These are phyloP conservation scores for Hypoxylon perforatum DNA, from an alignment of 495 filamentous ascomycete species.

Conservation along the genomic window DNA sequence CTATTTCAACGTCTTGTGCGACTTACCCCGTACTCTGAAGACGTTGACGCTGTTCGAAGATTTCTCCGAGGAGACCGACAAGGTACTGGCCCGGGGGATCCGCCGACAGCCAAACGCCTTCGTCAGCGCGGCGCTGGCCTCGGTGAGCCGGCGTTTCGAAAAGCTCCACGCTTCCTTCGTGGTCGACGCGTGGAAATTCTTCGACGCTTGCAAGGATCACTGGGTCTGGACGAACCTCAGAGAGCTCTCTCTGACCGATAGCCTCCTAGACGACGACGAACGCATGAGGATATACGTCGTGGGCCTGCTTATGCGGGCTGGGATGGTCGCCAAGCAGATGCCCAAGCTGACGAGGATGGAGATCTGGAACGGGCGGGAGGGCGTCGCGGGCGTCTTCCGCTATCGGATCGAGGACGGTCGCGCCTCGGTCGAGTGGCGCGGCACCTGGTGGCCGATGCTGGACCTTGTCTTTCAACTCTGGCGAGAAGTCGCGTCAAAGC, in stretches of 20 bases:
- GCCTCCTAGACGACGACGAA: constrained; percentile 20
- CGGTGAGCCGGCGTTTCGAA: not conserved
- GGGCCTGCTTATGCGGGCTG: too few relatives aligned
- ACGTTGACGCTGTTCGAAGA: constrained; percentile 30
- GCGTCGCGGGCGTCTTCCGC: constrained; percentile 39
- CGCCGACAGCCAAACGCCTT: not conserved
- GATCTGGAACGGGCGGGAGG: constrained; percentile 42
- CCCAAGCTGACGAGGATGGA: constrained; percentile 45
- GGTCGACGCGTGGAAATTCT: constrained; percentile 32
- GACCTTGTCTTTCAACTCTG: too few relatives aligned
- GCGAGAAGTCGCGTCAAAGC: constrained; percentile 33
- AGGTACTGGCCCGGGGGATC: not conserved
- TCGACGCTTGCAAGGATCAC: constrained; percentile 17
- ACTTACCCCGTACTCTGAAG: constrained; percentile 23
- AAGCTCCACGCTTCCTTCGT: constrained; percentile 28
- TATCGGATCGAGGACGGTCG: constrained; percentile 20
- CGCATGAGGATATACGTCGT: constrained; percentile 32
- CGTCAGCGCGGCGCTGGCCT: not conserved
- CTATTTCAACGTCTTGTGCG: not conserved
- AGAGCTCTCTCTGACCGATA: constrained; percentile 32
- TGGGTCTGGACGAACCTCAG: constrained; percentile 49
- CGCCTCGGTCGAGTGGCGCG: constrained; percentile 36
- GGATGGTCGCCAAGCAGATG: constrained; percentile 39
- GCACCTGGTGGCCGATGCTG: constrained; percentile 40
- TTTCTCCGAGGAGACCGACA: constrained; percentile 33